Base-by-base conservation (phyloP, 345 rosid species). In the Salix caprea region DNA sequence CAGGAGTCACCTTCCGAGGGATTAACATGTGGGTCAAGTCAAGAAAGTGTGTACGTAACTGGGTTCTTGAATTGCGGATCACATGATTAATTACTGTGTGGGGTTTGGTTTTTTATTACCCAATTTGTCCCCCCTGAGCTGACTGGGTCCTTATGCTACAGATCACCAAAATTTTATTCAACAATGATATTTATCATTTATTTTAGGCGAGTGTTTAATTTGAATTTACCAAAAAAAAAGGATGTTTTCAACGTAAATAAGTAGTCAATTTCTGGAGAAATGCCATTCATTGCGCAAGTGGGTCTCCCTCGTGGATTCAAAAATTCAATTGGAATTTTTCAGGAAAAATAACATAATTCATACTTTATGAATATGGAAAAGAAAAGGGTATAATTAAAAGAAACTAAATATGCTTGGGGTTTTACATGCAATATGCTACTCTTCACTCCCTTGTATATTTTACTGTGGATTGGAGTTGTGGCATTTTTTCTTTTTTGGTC, bases 21-120 rank as follows among this genome's bases (percentile, higher is more conserved):
- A n/a, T 66, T 66, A 72, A 32, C 76, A 73, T 73, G 69, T 52
- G 69, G 81, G 81, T 71, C 64, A 16, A 71, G 26, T 65, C 65
- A 34, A 39, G 30, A 70, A 30, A 46, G 19, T 62, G 13, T 23
- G 36, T 60, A 39, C 69, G 46, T 69, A 67, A 28, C 48, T 67
- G 37, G 50, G 10, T 42, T 0, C 32, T 18, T 13, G 7, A 30
- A 18, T 2, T 26, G 30, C 65, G 10, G n/a, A 19, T 32, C 65
- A 71, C 21, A 2, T 56, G 58, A 52, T 52, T 52, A 52, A 19
- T 52, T 7, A 19, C 58, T 18, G 7, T 6, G 19, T 36, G 23
- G 58, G 19, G 6, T 52, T 19, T 7, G 19, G 7, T 19, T 52
- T 18, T 5, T 52, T 52, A 19, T 52, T 18, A 52, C 58, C 19